Conservation (phyloP, 495 filamentous ascomycete genomes). For the Hypoxylon cercidicola region DNA sequence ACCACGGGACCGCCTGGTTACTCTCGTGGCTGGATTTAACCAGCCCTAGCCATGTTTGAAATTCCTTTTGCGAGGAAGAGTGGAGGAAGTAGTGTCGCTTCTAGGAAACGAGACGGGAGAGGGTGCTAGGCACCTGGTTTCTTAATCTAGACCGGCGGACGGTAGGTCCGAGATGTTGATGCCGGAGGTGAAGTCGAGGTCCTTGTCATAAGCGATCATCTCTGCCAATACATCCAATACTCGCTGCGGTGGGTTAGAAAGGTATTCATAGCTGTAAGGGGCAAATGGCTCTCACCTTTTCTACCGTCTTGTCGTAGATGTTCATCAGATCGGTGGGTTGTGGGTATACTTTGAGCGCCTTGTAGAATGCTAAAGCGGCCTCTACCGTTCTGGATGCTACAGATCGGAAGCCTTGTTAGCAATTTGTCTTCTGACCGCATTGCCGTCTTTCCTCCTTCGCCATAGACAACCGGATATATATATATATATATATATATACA, state of each 20-base stretch:
- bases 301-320: conserved; percentile 98
- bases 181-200: conserved; percentile 69
- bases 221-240: conserved; percentile 94
- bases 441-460: neutral
- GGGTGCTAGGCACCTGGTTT: neutral
- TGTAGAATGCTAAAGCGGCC: conserved; percentile 94
- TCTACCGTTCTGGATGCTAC: conserved; percentile 79
- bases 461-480: no score
- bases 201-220: conserved; percentile 92
- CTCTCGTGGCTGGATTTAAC: conserved; percentile 5
- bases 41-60: no score
- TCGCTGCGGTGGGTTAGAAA: conserved; percentile 63
- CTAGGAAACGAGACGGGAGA: neutral
- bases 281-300: conserved; percentile 68
- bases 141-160: conserved; percentile 58
- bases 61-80: conserved; percentile 26
- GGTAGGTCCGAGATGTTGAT: conserved; percentile 50
- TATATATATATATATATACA: no score
- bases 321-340: conserved; percentile 89
- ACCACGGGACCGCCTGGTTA: neutral
- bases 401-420: conserved; percentile 32
- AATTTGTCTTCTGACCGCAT: conserved; percentile 12
- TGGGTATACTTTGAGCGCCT: conserved; percentile 97
- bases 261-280: neutral
- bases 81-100: conserved; percentile 31